Evolutionary conservation across 164 flowering plant species (phyloP).

Genomic region (Saururus chinensis): DNA sequence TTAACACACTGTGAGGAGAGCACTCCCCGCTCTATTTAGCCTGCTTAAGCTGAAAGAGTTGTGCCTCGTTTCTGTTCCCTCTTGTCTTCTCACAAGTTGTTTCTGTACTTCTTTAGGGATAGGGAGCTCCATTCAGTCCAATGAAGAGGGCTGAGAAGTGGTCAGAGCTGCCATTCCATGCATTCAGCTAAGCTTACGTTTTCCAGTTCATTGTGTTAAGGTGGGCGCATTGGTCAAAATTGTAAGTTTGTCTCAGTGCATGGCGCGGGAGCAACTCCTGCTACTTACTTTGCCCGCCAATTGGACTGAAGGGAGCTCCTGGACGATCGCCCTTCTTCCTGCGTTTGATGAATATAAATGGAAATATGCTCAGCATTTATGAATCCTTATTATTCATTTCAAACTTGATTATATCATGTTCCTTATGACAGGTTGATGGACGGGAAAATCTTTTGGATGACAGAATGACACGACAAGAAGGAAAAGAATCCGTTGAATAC

Average conservation of each 20-base stretch:
- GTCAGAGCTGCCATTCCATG: constrained; percentile 52
- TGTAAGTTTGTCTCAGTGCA: constrained; percentile 33
- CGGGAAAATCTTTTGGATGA: no score
- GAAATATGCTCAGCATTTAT: no score
- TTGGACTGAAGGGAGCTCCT: constrained; percentile 83
- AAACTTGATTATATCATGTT: not conserved
- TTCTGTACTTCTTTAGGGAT: not conserved
- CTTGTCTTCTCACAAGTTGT: not conserved
- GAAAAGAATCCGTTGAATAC: no score
- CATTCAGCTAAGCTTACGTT: constrained; percentile 27
- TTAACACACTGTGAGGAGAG: no score
- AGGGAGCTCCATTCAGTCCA: constrained; percentile 47
- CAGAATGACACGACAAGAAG: no score
- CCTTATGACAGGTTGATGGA: no score
- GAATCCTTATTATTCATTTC: not conserved
- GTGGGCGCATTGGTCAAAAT: not conserved
- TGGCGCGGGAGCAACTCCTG: constrained; percentile 58
- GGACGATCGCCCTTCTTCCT: not conserved
- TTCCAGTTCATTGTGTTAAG: not conserved
- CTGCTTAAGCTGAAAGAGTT: not conserved
- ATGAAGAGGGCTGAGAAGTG: constrained; percentile 29
- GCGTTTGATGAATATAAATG: not conserved
- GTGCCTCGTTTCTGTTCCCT: not conserved
- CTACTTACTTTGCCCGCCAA: constrained; percentile 33
- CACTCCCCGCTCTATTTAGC: no score